Evolutionary conservation across 1,284 basidiomycete genomes (phyloP), one percentile per base, ranked within the genome.

Genomic region (Veloporphyrellus conicus): DNA sequence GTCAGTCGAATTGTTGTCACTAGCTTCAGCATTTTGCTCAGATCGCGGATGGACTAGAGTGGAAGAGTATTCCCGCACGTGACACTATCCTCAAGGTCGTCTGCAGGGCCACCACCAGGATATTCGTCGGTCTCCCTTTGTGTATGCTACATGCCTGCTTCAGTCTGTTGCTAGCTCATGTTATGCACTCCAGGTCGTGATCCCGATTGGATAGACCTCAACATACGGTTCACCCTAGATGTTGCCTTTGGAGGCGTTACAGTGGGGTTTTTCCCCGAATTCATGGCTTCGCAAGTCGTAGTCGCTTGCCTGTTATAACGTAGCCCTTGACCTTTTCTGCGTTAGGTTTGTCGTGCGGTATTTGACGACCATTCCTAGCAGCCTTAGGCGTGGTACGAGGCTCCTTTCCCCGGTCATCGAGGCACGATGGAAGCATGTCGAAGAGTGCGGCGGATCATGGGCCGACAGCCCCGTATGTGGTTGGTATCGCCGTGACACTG

Each of bases 91-190:
- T 50, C 34, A 19, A 64, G 18, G 55, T 73, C 1, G 52, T 73
- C 4, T 57, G 60, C 32, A 58, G 67, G 35, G 53, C 64, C 16
- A 67, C 49, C 39, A 73, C 71, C 46, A 62, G 74, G 18, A 41
- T 66, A 6, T 70, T 74, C 39, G 68, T 73, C 34, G 72, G 73
- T 3, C 56, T 67, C n/a, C 71, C 72, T 16, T 39, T 71, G 10
- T 73, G 71, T 71, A 48, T 2, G 64, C 50, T 10, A 25, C 35
- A 22, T 14, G 11, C 23, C 4, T 28, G 16, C 23, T 45, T 22
- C 27, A 16, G 15, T 8, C 16, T 16, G 22, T 27, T 27, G 7
- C 19, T 25, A 5, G 14, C 19, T 37, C 36, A 34, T 23, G 2
- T 1, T 7, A n/a, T 11, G 2, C 9, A 7, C 6, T 3, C 2